Base-by-base conservation (phyloP, 2,329 filamentous ascomycete species). In the Tolypocladium album region DNA sequence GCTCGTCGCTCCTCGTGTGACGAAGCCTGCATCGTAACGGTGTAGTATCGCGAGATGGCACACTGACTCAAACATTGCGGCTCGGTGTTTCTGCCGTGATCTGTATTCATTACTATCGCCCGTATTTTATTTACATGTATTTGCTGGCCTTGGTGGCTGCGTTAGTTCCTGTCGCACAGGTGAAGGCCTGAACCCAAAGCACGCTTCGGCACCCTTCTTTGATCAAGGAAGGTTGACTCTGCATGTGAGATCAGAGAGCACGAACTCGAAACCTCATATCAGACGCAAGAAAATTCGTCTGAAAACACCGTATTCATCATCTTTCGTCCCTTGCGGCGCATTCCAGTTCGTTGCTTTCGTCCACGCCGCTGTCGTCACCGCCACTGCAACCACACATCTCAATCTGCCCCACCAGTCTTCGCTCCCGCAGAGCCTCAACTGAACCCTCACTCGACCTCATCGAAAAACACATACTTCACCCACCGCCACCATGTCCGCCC, bases 401-500 rank as follows among this genome's bases (percentile, higher is more conserved):
- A 34, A 17, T 31, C 15, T n/a, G 47, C 47, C 47, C 47, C 47
- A 52, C 47, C 27, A 31, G 20, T 34, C 47, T 27, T 22, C 5
- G 4, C 47, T 52, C 47, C 47, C 47, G 47, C 27, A 52, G 47
- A 52, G 47, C 47, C 47, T 52, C 47, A 52, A 13, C 17, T 6
- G 15, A n/a, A 53, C 12, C 15, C 15, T 38, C 59, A 9, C 61
- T 36, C 40, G 40, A 36, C 36, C 38, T 57, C 57, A 50, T 61
- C 63, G 43, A 31, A 61, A 61, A 58, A 36, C 9, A 2, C 4
- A 36, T 3, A 31, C 56, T 58, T 45, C 60, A 60, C 58, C 58
- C 47, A 58, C 13, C 57, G 22, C 52, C 62, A 66, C 55, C 61
- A 75, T 74, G 72, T 66, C 72, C 60, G 63, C 68, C 56, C 67